Evolutionary conservation across 2,329 filamentous ascomycete species (phyloP).

Genomic region (Cladophialophora carrionii): DNA sequence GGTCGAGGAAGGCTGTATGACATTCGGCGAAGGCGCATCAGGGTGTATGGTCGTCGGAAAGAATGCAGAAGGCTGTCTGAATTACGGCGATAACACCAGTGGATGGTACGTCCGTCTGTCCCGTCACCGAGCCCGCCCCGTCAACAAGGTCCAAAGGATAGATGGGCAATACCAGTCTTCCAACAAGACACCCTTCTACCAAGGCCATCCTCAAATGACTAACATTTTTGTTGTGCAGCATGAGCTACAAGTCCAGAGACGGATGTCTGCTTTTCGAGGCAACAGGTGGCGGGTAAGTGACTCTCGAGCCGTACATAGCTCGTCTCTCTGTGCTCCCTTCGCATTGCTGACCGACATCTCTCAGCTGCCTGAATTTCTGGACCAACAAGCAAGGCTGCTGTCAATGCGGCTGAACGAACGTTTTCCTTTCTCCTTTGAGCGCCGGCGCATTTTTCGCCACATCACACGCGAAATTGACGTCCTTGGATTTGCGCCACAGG

Average conservation of each 20-base stretch:
- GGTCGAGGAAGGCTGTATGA: conserved; percentile 28
- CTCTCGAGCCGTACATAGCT: background rate
- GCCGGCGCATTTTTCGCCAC: background rate
- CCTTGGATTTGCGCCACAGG: background rate
- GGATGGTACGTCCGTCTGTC: conserved; percentile 28
- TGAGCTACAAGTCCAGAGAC: conserved; percentile 32
- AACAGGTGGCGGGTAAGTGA: conserved; percentile 29
- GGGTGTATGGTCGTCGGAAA: conserved; percentile 32
- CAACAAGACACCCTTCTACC: background rate
- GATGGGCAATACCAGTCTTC: background rate
- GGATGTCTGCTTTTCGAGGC: conserved; percentile 30
- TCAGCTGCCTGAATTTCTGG: conserved; percentile 8
- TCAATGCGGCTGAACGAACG: background rate
- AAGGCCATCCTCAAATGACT: background rate
- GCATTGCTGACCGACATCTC: background rate
- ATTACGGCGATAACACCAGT: conserved; percentile 30
- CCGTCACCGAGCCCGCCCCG: background rate
- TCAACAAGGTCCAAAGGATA: background rate
- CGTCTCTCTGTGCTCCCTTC: background rate
- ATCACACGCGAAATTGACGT: background rate
- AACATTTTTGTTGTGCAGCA: conserved; percentile 14
- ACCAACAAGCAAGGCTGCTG: conserved; percentile 12
- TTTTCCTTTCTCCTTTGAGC: background rate
- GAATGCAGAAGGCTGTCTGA: conserved; percentile 26
- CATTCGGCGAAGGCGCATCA: conserved; percentile 28